Evolutionary conservation across 352 stramenopile species (phyloP).

Genomic region (Phytophthora pini): DNA sequence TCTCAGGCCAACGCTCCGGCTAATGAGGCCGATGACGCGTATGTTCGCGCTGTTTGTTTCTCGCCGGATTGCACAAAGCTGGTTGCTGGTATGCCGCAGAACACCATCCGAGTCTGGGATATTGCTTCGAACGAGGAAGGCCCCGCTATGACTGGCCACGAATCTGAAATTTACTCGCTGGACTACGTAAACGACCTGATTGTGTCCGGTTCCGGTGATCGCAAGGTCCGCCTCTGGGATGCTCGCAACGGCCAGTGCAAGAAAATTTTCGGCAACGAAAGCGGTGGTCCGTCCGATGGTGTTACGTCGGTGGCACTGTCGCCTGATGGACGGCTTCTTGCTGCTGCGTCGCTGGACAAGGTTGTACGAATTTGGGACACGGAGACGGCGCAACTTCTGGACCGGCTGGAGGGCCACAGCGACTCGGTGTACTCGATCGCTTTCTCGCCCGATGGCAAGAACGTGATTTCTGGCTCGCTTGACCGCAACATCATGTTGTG

Average conservation of each 20-base stretch:
- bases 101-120: constrained; percentile 89
- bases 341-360: constrained; percentile 85
- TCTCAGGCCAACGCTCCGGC: constrained; percentile 51
- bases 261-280: constrained; percentile 87
- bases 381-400: constrained; percentile 78
- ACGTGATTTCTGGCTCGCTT: constrained; percentile 85
- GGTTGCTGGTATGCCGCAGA: constrained; percentile 88
- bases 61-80: constrained; percentile 87
- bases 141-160: constrained; percentile 80
- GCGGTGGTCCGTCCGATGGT: constrained; percentile 76
- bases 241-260: constrained; percentile 83
- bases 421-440: constrained; percentile 91
- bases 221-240: constrained; percentile 87
- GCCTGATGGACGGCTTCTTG: constrained; percentile 76
- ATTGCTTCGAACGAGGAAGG: constrained; percentile 89
- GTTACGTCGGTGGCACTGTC: constrained; percentile 86
- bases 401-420: constrained; percentile 84
- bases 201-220: constrained; percentile 84
- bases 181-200: constrained; percentile 90
- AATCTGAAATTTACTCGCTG: constrained; percentile 89
- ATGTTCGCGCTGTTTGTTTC: constrained; percentile 87
- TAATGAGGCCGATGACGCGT: constrained; percentile 81
- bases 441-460: constrained; percentile 88
- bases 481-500: constrained; percentile 90
- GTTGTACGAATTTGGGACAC: constrained; percentile 90